phyloP scores from a whole-genome alignment of 331 rosid genomes.

The Erythrophleum ivorense region DNA sequence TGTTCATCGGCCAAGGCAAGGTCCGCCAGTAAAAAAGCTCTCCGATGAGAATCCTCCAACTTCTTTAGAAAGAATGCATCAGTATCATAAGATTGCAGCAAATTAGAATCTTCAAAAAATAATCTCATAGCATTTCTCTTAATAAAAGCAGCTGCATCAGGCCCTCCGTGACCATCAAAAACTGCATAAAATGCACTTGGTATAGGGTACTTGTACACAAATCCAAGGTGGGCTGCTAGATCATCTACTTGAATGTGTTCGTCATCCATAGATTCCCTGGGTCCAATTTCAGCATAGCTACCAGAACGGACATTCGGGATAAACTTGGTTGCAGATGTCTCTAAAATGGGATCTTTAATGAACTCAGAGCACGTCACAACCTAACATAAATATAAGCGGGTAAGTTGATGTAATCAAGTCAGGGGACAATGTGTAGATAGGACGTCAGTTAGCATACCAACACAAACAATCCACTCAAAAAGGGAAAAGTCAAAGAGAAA shows the following conservation, averaged over 20 bases:
- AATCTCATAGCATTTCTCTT: conserved; percentile 79
- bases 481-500: background rate
- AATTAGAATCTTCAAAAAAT: conserved; percentile 74
- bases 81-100: conserved; percentile 60
- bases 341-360: conserved; percentile 48
- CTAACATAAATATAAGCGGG: conserved; percentile 43
- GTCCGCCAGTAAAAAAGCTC: conserved; percentile 80
- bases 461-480: background rate
- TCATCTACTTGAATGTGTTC: conserved; percentile 85
- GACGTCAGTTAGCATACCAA: conserved; percentile 12
- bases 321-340: conserved; percentile 56
- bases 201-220: conserved; percentile 55
- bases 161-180: conserved; percentile 95
- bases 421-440: background rate
- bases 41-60: conserved; percentile 76
- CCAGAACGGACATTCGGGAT: conserved; percentile 80
- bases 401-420: background rate
- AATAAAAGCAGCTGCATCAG: conserved; percentile 81
- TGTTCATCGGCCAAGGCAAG: conserved; percentile 73
- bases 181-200: conserved; percentile 88
- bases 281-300: conserved; percentile 76
- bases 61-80: conserved; percentile 57
- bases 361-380: conserved; percentile 62
- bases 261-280: conserved; percentile 80
- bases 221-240: conserved; percentile 68